Evolutionary conservation across 164 flowering plant genomes (phyloP).

Genomic region (Stephania japonica): DNA sequence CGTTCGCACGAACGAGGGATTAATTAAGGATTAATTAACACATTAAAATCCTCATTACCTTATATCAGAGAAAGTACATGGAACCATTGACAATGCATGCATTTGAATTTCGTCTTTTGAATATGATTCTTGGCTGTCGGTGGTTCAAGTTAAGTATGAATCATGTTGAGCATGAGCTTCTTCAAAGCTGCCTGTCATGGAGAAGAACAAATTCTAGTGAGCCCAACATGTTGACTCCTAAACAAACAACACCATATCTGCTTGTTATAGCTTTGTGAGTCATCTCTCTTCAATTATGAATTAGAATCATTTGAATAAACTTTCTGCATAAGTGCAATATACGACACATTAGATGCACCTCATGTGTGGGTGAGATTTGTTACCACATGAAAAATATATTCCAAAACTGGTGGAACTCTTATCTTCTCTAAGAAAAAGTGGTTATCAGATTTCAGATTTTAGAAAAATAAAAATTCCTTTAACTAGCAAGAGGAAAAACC

Average conservation of each 20-base stretch:
- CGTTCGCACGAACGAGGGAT: not conserved
- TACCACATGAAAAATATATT: not conserved
- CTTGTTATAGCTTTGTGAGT: not conserved
- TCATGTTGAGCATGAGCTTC: not conserved
- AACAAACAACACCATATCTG: not conserved
- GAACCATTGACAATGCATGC: no score
- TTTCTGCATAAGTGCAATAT: not conserved
- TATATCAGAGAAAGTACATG: not conserved
- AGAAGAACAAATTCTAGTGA: not conserved
- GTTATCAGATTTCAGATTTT: no score
- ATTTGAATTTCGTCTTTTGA: not conserved
- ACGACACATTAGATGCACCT: not conserved
- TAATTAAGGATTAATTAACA: not conserved
- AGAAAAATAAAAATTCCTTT: no score
- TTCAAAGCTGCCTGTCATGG: not conserved
- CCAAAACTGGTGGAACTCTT: not conserved
- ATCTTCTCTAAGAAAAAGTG: not conserved
- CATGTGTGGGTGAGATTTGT: not conserved
- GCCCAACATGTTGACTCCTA: conserved; percentile 1
- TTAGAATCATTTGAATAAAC: no score
- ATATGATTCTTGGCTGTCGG: not conserved
- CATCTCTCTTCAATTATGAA: not conserved
- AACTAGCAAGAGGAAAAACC: no score
- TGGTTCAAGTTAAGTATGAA: not conserved
- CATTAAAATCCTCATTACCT: not conserved